Base-by-base conservation (phyloP, 768 basidiomycete genomes). In the Hericium erinaceus region DNA sequence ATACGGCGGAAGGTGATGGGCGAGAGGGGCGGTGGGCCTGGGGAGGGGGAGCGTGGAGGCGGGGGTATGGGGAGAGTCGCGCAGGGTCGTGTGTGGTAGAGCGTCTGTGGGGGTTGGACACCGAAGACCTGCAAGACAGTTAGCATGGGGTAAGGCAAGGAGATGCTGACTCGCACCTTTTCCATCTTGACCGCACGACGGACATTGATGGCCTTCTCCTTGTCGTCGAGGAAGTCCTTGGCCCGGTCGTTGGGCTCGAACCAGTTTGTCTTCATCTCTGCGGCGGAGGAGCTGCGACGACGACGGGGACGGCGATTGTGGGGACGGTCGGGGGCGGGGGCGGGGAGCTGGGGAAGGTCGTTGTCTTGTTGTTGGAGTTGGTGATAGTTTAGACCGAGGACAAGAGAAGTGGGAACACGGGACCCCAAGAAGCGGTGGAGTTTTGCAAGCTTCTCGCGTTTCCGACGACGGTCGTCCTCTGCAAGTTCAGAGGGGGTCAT, bases 351-450 rank as follows among this genome's bases (percentile, higher is more conserved):
- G 63, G 37, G 73, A 67, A 4, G 73, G 72, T 9, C 70, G 63
- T 33, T 4, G 28, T 33, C 28, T 33, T 33, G 28, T 4, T 33
- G 28, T 33, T 33, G 28, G 16, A 66, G 61, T 16, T 67, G 66
- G 13, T 60, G 59, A 51, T 66, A 73, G 68, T 61, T 73, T 63
- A 69, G 59, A 50, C 81, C 85, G 40, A 84, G 75, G 12, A 88
- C 83, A 39, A 90, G 79, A 61, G 82, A 79, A 13, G 79, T 68
- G 8, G 90, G 90, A 26, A 93, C 85, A 37, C 81, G 80, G 18
- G 87, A 89, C n/a, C 90, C 91, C 38, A 92, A 77, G 71, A 87
- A 92, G 49, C 91, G 87, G 70, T 92, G 89, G 4, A 93, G 77
- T 68, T 84, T 92, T 3, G 86, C 87, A 49, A 93, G 73, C 63